Base-by-base conservation (phyloP, 495 filamentous ascomycete species). In the Penicillium longicatenatum region DNA sequence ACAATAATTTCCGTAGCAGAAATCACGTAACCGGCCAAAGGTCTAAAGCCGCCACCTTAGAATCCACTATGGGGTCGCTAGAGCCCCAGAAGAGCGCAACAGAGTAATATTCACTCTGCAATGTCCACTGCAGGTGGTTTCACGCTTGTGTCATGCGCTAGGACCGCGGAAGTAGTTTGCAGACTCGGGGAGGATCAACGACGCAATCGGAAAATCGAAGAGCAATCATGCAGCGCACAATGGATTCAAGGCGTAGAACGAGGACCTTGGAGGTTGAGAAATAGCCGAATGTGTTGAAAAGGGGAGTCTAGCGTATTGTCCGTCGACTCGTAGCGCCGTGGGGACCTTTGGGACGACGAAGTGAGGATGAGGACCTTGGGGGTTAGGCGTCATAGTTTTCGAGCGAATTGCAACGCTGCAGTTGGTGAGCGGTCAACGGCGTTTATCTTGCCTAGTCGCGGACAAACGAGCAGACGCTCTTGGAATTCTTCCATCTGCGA, bases 341-440 rank as follows among this genome's bases (percentile, higher is more conserved):
- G 65, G 71, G 68, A 74, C 71, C 71, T 68, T 73, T 60, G 55
- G 68, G 64, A 62, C 61, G 54, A 6, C 37, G 47, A 52, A 49
- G 39, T 35, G 46, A 50, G 41, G 55, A 50, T 67, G 70, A 51
- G 71, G 68, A 74, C 71, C 71, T 72, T 74, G 71, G 62, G 67
- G 66, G 68, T 69, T 50, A 67, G 47, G 56, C 61, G 66, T 68
- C 60, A 70, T 60, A 50, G 43, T 57, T 43, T 43, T 53, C 46
- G 26, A 55, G 35, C 65, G 58, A 65, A 67, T 67, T 22, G 57
- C 20, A 47, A 21, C 24, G 26, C 45, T 17, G 47, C 22, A n/a
- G 57, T 65, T 65, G 54, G 29, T 51, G 55, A 69, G 52, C 56
- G 55, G 52, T 61, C 52, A 60, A 52, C 41, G 16, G 14, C 41